Evolutionary conservation across 2,329 filamentous ascomycete species (phyloP).

Genomic region (Xylaria digitata): DNA sequence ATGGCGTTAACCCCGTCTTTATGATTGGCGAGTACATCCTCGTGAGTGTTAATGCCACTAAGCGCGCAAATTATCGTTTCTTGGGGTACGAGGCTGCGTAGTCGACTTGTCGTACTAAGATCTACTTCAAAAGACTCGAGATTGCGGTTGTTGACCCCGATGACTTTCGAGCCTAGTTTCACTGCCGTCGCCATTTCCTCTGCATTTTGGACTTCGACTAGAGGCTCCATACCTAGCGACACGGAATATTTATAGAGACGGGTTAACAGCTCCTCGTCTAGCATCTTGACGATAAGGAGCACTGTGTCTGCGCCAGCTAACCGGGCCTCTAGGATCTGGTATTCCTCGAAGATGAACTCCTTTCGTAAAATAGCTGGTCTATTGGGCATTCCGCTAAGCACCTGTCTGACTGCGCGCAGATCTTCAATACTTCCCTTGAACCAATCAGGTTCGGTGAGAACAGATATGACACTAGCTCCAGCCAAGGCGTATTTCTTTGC

Average conservation of each 20-base stretch:
- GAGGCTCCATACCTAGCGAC: constrained; percentile 93
- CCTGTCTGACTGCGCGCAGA: constrained; percentile 85
- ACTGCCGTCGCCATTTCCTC: constrained; percentile 93
- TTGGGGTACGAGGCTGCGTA: constrained; percentile 87
- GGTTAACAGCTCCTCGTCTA: constrained; percentile 78
- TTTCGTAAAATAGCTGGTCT: constrained; percentile 92
- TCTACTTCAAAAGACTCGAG: constrained; percentile 97
- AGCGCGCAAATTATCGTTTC: constrained; percentile 91
- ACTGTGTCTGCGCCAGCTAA: constrained; percentile 95
- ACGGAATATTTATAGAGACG: constrained; percentile 88
- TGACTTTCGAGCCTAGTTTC: constrained; percentile 86
- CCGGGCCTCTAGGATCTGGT: constrained; percentile 95
- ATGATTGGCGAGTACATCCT: constrained; percentile 89
- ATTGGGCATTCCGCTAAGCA: constrained; percentile 90
- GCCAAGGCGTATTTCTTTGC: constrained; percentile 92
- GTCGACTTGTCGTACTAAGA: constrained; percentile 86
- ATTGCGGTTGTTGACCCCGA: constrained; percentile 98
- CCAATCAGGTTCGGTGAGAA: constrained; percentile 98
- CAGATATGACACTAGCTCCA: constrained; percentile 95
- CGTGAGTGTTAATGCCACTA: constrained; percentile 89
- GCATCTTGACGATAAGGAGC: constrained; percentile 97
- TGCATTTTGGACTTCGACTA: constrained; percentile 95
- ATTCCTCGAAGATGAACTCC: constrained; percentile 98
- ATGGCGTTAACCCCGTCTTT: constrained; percentile 92
- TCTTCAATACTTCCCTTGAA: constrained; percentile 99